Conservation (phyloP, 805 yeast species). For the Candida taoyuanica region DNA sequence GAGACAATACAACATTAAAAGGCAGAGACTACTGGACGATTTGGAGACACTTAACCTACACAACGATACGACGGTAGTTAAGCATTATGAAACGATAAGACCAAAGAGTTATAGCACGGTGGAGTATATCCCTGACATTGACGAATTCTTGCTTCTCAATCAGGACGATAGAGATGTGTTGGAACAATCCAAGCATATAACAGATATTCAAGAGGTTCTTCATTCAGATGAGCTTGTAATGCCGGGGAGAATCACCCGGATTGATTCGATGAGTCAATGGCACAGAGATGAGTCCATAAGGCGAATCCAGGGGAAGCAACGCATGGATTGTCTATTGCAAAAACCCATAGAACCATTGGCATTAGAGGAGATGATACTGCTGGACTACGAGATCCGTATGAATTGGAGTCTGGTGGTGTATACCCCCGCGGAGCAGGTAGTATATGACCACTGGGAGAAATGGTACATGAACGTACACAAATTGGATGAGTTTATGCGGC, state of each 20-base stretch:
- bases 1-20: conserved; percentile 30
- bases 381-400: conserved; percentile 24
- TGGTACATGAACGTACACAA: conserved; percentile 26
- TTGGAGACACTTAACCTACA: conserved; percentile 27
- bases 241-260: conserved; percentile 10
- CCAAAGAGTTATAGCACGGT: conserved; percentile 7
- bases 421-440: conserved; percentile 18
- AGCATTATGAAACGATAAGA: conserved; percentile 6
- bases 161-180: conserved; percentile 22
- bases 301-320: conserved; percentile 3
- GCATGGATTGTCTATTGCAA: not conserved
- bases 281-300: conserved; percentile 8
- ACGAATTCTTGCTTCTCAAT: conserved; percentile 20
- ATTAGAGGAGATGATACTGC: conserved; percentile 21
- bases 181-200: conserved; percentile 14
- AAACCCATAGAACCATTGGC: not conserved
- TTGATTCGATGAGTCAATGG: conserved; percentile 1
- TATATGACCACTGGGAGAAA: conserved; percentile 27
- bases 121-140: conserved; percentile 21
- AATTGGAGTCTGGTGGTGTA: conserved; percentile 28
- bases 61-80: not conserved
- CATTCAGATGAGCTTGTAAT: conserved; percentile 8
- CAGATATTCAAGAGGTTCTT: conserved; percentile 1
- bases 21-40: conserved; percentile 31
- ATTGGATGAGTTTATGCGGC: conserved; percentile 10